Conservation (phyloP, 208 protist species). For the Borovskyia barvae region DNA sequence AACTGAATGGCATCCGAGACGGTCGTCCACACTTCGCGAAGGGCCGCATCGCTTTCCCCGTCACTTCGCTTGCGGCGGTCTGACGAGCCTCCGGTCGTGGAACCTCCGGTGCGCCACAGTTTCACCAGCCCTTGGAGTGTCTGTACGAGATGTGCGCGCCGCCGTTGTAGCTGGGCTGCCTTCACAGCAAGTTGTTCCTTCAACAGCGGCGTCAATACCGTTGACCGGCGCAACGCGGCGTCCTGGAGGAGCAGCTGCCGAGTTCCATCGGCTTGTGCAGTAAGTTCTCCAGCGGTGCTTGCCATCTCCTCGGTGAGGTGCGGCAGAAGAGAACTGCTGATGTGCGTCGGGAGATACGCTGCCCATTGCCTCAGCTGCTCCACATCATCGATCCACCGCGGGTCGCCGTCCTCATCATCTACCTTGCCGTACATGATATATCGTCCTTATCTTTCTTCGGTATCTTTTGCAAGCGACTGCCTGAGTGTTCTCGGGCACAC, state of each 20-base stretch:
- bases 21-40: constrained; percentile 13
- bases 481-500: too few species aligned
- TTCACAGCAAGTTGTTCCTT: constrained; percentile 26
- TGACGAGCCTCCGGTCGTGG: too few species aligned
- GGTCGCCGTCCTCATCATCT: not conserved
- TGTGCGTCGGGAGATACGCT: constrained; percentile 4
- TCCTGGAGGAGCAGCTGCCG: constrained; percentile 23
- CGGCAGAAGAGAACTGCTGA: constrained; percentile 13
- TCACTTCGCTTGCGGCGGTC: too few species aligned
- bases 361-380: constrained; percentile 10
- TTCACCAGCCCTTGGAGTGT: constrained; percentile 27
- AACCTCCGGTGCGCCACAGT: not conserved
- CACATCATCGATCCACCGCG: not conserved
- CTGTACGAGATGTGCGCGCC: constrained; percentile 31
- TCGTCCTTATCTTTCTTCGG: too few species aligned
- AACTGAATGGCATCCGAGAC: constrained; percentile 19
- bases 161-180: constrained; percentile 30
- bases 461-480: too few species aligned
- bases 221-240: constrained; percentile 19
- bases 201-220: constrained; percentile 14
- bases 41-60: not conserved
- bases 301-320: constrained; percentile 16
- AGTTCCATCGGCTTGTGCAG: constrained; percentile 23
- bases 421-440: too few species aligned
- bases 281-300: constrained; percentile 8